Evolutionary conservation across 805 yeast genomes (phyloP).

Genomic region (Diddensiella transvaalensis): DNA sequence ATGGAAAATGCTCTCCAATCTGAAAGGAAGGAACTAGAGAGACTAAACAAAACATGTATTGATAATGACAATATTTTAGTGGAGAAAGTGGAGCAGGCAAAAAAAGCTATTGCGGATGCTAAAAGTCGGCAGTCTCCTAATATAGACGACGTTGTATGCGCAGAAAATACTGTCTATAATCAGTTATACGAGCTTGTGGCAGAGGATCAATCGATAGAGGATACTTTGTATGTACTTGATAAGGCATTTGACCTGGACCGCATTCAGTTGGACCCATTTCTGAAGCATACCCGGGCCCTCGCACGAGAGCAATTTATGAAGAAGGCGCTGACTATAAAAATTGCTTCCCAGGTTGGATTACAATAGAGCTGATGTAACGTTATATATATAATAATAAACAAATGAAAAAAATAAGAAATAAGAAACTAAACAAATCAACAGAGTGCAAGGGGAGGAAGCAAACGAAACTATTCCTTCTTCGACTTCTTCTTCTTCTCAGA

Average conservation of each 20-base stretch:
- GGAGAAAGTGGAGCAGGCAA: constrained; percentile 31
- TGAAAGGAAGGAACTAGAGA: constrained; percentile 34
- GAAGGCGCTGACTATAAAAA: constrained; percentile 44
- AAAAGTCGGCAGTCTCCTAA: constrained; percentile 32
- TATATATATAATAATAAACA: background rate
- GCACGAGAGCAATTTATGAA: constrained; percentile 63
- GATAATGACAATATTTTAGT: constrained; percentile 32
- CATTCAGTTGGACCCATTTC: constrained; percentile 41
- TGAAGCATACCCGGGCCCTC: constrained; percentile 48
- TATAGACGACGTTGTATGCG: constrained; percentile 44
- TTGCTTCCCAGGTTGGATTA: constrained; percentile 23
- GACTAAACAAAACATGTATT: constrained; percentile 27
- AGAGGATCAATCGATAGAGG: constrained; percentile 67
- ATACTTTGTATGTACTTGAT: constrained; percentile 57
- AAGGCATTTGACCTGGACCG: constrained; percentile 51
- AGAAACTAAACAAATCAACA: too few species aligned
- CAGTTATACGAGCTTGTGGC: constrained; percentile 65
- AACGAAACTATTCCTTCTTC: constrained; percentile 10
- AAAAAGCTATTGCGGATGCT: constrained; percentile 34
- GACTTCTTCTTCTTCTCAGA: constrained; percentile 38
- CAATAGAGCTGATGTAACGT: background rate
- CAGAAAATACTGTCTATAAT: constrained; percentile 51
- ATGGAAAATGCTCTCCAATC: constrained; percentile 33
- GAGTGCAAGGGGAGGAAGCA: too few species aligned
- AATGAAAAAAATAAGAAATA: too few species aligned